These are phyloP conservation scores for Penicillium brasilianum DNA, from an alignment of 2,329 filamentous ascomycete species.

Conservation along the genomic window DNA sequence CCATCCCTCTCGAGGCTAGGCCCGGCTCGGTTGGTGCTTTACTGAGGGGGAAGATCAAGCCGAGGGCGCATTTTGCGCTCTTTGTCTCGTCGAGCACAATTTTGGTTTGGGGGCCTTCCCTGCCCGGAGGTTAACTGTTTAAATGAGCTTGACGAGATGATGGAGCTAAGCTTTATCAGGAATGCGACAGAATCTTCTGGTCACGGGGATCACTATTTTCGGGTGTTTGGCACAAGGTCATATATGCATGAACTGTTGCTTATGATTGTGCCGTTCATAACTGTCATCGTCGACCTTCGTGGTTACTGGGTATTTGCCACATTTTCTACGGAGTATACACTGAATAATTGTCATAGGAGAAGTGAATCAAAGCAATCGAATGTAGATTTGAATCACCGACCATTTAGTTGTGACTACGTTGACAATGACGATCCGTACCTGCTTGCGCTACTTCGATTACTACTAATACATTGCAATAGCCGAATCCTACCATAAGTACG, in stretches of 20 bases:
- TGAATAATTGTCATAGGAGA: too few species aligned
- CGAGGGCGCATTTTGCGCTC: constrained; percentile 9
- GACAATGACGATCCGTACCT: not conserved
- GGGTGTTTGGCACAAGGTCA: too few species aligned
- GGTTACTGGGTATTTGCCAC: too few species aligned
- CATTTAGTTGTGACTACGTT: too few species aligned
- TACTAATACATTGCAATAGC: not conserved
- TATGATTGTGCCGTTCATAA: not conserved
- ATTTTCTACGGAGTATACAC: too few species aligned
- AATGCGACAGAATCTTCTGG: not conserved
- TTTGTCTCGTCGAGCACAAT: not conserved
- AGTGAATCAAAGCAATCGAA: too few species aligned
- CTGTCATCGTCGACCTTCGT: not conserved
- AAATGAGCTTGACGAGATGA: not conserved
- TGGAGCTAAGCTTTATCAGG: not conserved
- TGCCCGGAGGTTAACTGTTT: not conserved
- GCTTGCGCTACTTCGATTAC: not conserved
- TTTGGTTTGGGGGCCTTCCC: too few species aligned
- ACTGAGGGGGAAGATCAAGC: constrained; percentile 14
- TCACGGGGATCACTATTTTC: constrained; percentile 17
- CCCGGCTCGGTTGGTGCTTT: not conserved
- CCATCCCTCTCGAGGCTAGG: not conserved
- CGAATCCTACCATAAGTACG: not conserved
- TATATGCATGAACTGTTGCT: too few species aligned
- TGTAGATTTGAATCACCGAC: too few species aligned